A percentile compares a stretch with the other conserved stretches of the same genome.
Evolutionary conservation across 2,329 filamentous ascomycete genomes (phyloP).

Genomic region (Pezicula neosporulosa): DNA sequence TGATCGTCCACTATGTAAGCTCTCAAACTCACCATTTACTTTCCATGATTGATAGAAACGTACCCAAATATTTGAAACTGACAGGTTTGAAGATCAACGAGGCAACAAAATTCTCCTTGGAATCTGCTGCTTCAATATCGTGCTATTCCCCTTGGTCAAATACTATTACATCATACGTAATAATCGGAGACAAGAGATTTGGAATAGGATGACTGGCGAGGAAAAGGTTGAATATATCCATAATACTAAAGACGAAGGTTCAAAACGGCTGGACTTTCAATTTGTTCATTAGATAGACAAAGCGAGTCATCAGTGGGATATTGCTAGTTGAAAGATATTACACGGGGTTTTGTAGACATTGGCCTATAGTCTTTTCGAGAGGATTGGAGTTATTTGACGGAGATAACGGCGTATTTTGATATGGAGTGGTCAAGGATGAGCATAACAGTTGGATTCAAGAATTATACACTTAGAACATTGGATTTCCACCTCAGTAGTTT

Average conservation of each 20-base stretch:
- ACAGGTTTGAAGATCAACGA: background rate
- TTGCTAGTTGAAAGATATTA: no score
- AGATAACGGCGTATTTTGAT: no score
- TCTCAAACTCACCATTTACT: background rate
- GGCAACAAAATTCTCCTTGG: conserved; percentile 44
- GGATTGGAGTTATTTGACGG: no score
- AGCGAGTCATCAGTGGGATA: no score
- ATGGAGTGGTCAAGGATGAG: no score
- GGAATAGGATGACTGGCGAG: conserved; percentile 40
- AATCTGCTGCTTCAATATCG: conserved; percentile 44
- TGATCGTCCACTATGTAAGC: conserved; percentile 15
- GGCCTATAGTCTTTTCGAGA: no score
- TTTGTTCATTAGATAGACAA: conserved; percentile 11
- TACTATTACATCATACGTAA: conserved; percentile 41
- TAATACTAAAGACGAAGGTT: conserved; percentile 33
- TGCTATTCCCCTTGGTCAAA: conserved; percentile 45
- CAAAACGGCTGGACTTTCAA: conserved; percentile 30
- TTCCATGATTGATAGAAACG: background rate
- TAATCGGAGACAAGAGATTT: conserved; percentile 41
- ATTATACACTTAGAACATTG: no score
- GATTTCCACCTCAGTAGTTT: no score
- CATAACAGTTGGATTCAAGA: no score
- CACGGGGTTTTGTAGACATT: no score
- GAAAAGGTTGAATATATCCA: conserved; percentile 40
- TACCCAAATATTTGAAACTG: background rate